Base-by-base conservation (phyloP, 2,329 filamentous ascomycete genomes). In the Raffaelea deltoideospora region DNA sequence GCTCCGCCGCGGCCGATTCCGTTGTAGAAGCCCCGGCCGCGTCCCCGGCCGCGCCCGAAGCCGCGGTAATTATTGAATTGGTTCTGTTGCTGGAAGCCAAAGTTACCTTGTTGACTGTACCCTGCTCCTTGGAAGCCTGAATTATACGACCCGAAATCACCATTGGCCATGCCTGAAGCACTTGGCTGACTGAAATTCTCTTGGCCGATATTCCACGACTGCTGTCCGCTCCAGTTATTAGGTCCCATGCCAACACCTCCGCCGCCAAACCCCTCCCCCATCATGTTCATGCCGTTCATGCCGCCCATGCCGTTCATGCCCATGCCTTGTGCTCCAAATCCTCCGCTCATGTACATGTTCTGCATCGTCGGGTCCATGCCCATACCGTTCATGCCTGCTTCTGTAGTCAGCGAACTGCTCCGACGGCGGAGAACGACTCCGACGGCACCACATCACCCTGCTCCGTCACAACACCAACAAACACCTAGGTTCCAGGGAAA, bases 161-260 rank as follows among this genome's bases (percentile, higher is more conserved):
- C 76, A 68, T 69, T 69, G 63, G 75, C 76, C 72, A 82, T 82
- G 69, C 76, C 75, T 70, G 73, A 71, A 72, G 75, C 76, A 81
- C 75, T 84, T 80, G 75, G 71, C 72, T 79, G 65, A 76, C 76
- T 86, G 77, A 75, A 84, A 79, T 83, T 85, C 83, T 83, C 79
- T 79, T 80, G 78, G 69, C 75, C 73, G 69, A 75, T 73, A 77
- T 78, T 81, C 79, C 79, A 85, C 69, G 77, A 75, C 65, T 82
- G 77, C 64, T 79, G 78, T 67, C 70, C 70, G 68, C 79, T 81
- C 78, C 79, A 84, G 67, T 76, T 78, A 72, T 79, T 77, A 69
- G 76, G 71, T 58, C 74, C 61, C 53, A 54, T 67, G 56, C 71
- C 48, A 60, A 73, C 72, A 63, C 72, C 72, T 61, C 71, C 49